Evolutionary conservation across 768 basidiomycete genomes (phyloP).

Genomic region (Nidularia pulvinata): DNA sequence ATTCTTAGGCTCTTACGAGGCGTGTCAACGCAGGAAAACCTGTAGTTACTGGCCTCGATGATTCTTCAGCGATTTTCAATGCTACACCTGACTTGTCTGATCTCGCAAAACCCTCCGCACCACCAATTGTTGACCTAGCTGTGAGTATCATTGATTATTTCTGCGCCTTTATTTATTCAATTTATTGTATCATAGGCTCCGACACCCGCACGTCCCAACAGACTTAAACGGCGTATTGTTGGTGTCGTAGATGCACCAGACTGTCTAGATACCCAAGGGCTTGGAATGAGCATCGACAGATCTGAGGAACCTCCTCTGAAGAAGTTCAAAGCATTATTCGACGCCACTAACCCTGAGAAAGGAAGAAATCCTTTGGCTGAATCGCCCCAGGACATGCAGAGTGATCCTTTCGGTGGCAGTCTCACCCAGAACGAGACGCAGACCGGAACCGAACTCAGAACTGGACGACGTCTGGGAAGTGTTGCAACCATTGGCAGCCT

Average conservation of each 20-base stretch:
- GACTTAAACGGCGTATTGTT: constrained; percentile 57
- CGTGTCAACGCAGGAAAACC: constrained; percentile 35
- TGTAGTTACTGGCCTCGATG: constrained; percentile 41
- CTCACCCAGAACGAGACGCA: constrained; percentile 33
- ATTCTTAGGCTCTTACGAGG: constrained; percentile 36
- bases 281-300: constrained; percentile 17
- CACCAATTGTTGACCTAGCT: constrained; percentile 13
- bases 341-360: constrained; percentile 54
- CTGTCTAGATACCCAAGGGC: constrained; percentile 13
- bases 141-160: constrained; percentile 7
- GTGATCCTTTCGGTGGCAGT: constrained; percentile 1
- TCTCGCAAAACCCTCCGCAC: constrained; percentile 11
- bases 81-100: constrained; percentile 19
- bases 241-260: constrained; percentile 13
- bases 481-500: constrained; percentile 10
- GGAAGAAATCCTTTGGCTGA: constrained; percentile 8
- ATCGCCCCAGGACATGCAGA: constrained; percentile 6
- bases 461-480: neutral
- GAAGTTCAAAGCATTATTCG: constrained; percentile 72
- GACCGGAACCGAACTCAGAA: constrained; percentile 12
- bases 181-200: constrained; percentile 29
- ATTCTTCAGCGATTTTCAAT: constrained; percentile 36
- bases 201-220: constrained; percentile 32
- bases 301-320: constrained; percentile 57
- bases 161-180: too few species aligned